These are phyloP conservation scores for Eucalyptus dawsonii DNA, from an alignment of 345 rosid species.

Conservation along the genomic window DNA sequence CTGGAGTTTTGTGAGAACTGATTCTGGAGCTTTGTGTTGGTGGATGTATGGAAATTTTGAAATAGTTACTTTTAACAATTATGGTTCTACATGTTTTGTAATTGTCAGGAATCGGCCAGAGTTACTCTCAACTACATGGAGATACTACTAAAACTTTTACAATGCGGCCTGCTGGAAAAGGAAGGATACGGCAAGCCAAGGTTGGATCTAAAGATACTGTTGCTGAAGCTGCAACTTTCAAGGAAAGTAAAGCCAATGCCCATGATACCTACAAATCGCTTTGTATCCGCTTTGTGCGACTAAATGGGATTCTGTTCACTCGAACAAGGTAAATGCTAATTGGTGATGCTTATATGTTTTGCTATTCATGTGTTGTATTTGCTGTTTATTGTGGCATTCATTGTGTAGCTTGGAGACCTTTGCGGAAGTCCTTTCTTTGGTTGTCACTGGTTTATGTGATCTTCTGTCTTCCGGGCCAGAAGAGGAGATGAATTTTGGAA, in stretches of 20 bases:
- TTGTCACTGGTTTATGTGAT: slow-evolving; percentile 46
- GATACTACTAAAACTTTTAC: slow-evolving; percentile 26
- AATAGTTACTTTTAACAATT: background rate
- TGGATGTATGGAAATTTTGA: background rate
- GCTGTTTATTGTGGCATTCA: background rate
- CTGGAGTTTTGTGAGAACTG: background rate
- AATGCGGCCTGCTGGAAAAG: slow-evolving; percentile 25
- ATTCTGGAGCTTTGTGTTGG: background rate
- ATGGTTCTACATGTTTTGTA: background rate
- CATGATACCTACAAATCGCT: slow-evolving; percentile 48
- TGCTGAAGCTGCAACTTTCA: slow-evolving; percentile 24
- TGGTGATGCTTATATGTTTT: background rate
- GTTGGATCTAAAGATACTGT: slow-evolving; percentile 30
- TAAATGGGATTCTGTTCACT: slow-evolving; percentile 93
- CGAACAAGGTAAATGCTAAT: slow-evolving; percentile 57
- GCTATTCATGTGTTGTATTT: background rate
- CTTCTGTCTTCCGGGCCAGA: slow-evolving; percentile 56
- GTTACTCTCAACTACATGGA: slow-evolving; percentile 41
- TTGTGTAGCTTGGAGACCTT: slow-evolving; percentile 78
- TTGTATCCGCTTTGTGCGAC: slow-evolving; percentile 72
- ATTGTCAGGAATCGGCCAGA: slow-evolving; percentile 24
- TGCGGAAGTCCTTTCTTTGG: slow-evolving; percentile 53
- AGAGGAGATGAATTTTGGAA: slow-evolving; percentile 59
- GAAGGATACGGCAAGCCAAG: slow-evolving; percentile 52
- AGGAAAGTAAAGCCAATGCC: slow-evolving; percentile 26